A percentile compares a stretch with the other conserved stretches of the same genome.
phyloP scores from a whole-genome alignment of 768 basidiomycete genomes.

The Mycena leptocephala region DNA sequence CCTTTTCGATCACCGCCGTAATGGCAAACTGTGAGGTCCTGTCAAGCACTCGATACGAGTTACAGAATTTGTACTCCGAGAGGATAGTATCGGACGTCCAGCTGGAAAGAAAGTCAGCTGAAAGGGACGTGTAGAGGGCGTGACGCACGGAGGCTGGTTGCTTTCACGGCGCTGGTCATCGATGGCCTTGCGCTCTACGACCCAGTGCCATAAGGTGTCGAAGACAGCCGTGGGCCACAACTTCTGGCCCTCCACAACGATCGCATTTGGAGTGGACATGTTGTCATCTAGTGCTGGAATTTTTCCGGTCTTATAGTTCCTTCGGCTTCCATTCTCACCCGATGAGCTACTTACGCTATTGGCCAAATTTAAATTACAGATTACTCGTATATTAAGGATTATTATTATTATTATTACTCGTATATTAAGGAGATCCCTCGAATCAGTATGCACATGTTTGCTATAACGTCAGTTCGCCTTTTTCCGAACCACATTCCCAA shows the following conservation, averaged over 20 bases:
- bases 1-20: slow-evolving; percentile 78
- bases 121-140: slow-evolving; percentile 23
- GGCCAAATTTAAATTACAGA: no score
- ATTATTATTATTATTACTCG: no score
- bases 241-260: slow-evolving; percentile 42
- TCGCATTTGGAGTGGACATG: not conserved
- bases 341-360: no score
- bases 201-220: slow-evolving; percentile 74
- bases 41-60: slow-evolving; percentile 84
- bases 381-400: no score
- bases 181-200: slow-evolving; percentile 74
- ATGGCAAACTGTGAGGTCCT: slow-evolving; percentile 80
- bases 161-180: slow-evolving; percentile 70
- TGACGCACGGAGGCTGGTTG: slow-evolving; percentile 68
- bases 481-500: no score
- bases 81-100: slow-evolving; percentile 83
- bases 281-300: no score
- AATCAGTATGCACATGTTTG: no score
- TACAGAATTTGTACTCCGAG: slow-evolving; percentile 74
- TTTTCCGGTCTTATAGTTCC: no score
- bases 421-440: no score
- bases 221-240: slow-evolving; percentile 68
- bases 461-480: no score
- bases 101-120: slow-evolving; percentile 47
- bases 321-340: no score